Evolutionary conservation across 2,329 filamentous ascomycete genomes (phyloP).

Genomic region (Bipolaris bicolor): DNA sequence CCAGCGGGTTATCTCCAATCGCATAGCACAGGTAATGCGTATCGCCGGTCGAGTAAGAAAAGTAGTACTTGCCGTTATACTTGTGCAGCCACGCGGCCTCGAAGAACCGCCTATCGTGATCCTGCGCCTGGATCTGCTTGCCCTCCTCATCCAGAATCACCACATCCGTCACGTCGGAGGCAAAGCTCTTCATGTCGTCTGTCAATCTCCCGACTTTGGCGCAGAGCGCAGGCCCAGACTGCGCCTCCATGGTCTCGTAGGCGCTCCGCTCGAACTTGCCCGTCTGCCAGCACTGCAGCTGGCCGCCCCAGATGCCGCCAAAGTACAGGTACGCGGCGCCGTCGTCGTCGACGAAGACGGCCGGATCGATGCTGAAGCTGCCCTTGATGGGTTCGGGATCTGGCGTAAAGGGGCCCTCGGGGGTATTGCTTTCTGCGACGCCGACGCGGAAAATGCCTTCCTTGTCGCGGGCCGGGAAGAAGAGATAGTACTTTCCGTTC

Average conservation of each 20-base stretch:
- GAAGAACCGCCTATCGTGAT: conserved; percentile 78
- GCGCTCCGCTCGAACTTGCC: conserved; percentile 61
- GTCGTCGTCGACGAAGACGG: conserved; percentile 74
- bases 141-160: conserved; percentile 67
- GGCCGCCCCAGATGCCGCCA: conserved; percentile 80
- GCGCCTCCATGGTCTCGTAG: conserved; percentile 38
- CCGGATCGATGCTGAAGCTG: conserved; percentile 78
- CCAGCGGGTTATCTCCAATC: conserved; percentile 66
- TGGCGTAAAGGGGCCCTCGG: conserved; percentile 72
- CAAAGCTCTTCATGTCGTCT: conserved; percentile 70
- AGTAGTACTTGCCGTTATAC: conserved; percentile 72
- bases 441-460: conserved; percentile 75
- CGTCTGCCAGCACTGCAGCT: conserved; percentile 75
- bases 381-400: conserved; percentile 70
- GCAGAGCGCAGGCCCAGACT: conserved; percentile 60
- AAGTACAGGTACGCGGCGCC: conserved; percentile 73
- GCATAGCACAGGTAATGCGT: conserved; percentile 77
- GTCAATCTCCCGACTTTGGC: conserved; percentile 70
- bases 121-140: conserved; percentile 64
- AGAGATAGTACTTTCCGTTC: conserved; percentile 75
- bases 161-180: conserved; percentile 62
- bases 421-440: conserved; percentile 68
- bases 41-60: conserved; percentile 79
- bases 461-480: conserved; percentile 77
- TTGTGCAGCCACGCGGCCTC: conserved; percentile 84